Percentiles rank a stretch among this genome's conserved stretches.
Conservation (phyloP, 1,139 yeast genomes). For the Suzukiozyma palmioleophila region DNA sequence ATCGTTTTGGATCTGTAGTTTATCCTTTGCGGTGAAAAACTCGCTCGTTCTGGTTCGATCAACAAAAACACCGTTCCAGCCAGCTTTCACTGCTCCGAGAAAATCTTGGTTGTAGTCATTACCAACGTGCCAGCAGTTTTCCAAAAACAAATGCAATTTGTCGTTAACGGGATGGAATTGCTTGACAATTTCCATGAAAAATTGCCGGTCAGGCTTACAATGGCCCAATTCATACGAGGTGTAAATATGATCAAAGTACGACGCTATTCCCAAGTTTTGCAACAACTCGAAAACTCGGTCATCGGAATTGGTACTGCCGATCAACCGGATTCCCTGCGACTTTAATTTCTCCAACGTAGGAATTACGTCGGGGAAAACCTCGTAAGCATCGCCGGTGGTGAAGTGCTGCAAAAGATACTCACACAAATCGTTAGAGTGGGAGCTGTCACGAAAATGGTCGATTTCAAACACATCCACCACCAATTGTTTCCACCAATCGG, state of each 20-base stretch:
- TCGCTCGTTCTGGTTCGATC: conserved; percentile 35
- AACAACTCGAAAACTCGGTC: conserved; percentile 42
- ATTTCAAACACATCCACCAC: conserved; percentile 39
- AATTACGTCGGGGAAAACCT: conserved; percentile 49
- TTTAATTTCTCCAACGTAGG: conserved; percentile 38
- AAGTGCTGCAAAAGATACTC: conserved; percentile 43
- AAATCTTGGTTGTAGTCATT: conserved; percentile 55
- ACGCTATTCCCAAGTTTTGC: conserved; percentile 37
- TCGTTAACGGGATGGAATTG: conserved; percentile 6
- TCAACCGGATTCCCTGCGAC: conserved; percentile 29
- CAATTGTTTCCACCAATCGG: conserved; percentile 59
- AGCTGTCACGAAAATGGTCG: conserved; percentile 17
- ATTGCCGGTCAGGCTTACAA: conserved; percentile 46
- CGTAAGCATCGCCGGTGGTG: conserved; percentile 48
- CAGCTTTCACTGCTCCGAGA: conserved; percentile 47
- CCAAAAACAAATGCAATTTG: conserved; percentile 12
- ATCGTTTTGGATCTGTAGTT: conserved; percentile 3
- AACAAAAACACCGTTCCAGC: conserved; percentile 57
- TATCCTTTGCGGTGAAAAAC: conserved; percentile 14
- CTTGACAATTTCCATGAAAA: conserved; percentile 34
- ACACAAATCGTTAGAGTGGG: conserved; percentile 22
- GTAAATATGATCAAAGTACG: conserved; percentile 40
- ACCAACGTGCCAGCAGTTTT: conserved; percentile 60
- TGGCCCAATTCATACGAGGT: conserved; percentile 53
- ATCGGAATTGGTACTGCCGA: conserved; percentile 61